Percentiles rank a stretch among this genome's conserved stretches.
Conservation (phyloP, 2,329 filamentous ascomycete species). For the Beauveria australis region DNA sequence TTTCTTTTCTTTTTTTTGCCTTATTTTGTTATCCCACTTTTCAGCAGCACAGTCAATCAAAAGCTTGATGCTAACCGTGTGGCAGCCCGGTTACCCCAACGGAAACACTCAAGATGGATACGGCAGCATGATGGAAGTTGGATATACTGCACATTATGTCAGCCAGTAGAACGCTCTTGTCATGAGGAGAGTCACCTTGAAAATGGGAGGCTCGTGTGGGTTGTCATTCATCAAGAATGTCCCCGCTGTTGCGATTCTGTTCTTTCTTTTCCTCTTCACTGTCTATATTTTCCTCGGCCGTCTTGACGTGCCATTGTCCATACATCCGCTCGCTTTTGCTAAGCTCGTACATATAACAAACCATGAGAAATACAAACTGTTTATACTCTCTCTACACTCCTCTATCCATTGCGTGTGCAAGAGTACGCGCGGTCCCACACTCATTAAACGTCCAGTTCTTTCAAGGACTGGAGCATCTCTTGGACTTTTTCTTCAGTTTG, state of each 20-base stretch:
- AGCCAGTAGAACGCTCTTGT: constrained; percentile 13
- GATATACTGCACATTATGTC: constrained; percentile 39
- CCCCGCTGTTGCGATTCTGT: background rate
- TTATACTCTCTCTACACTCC: background rate
- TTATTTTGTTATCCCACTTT: too few species aligned
- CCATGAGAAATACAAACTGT: constrained; percentile 8
- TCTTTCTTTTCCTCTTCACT: constrained; percentile 1
- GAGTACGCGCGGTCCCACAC: too few species aligned
- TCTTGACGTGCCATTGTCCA: constrained; percentile 7
- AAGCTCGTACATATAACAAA: constrained; percentile 6
- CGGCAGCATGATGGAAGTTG: constrained; percentile 43
- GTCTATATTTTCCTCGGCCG: constrained; percentile 11
- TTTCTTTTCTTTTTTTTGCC: too few species aligned
- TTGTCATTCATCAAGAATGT: background rate
- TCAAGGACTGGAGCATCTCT: constrained; percentile 8
- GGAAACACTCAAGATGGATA: constrained; percentile 34
- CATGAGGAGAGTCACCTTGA: background rate
- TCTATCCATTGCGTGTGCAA: background rate
- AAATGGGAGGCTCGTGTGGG: background rate
- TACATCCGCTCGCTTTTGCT: background rate
- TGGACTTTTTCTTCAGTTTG: constrained; percentile 15
- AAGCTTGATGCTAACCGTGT: constrained; percentile 4
- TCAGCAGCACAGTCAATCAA: background rate
- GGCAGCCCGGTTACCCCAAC: constrained; percentile 42
- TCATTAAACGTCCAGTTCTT: constrained; percentile 11